These are phyloP conservation scores for Saccharomycopsis crataegensis DNA, from an alignment of 1,139 yeast species.

Conservation along the genomic window DNA sequence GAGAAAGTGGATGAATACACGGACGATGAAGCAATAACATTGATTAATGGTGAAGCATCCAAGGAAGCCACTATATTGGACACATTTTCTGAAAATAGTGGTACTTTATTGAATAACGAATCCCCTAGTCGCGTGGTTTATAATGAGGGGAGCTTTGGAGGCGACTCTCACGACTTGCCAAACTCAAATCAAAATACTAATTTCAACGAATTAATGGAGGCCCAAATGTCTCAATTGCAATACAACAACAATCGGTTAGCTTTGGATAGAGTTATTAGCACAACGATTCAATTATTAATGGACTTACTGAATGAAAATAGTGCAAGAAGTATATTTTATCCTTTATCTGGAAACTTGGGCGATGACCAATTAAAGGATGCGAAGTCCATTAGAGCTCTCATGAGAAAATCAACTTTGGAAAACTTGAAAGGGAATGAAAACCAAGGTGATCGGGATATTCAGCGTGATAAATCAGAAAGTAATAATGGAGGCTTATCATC, in stretches of 20 bases:
- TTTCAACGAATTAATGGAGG: constrained; percentile 19
- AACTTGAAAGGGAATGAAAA: background rate
- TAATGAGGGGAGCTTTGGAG: constrained; percentile 6
- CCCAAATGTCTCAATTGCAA: constrained; percentile 57
- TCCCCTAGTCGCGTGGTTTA: constrained; percentile 14
- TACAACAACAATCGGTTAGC: constrained; percentile 62
- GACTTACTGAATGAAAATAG: constrained; percentile 52
- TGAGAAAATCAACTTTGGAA: constrained; percentile 14
- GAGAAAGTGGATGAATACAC: background rate
- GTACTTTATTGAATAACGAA: constrained; percentile 6
- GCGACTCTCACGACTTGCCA: background rate
- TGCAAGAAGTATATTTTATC: constrained; percentile 60
- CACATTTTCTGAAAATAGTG: background rate
- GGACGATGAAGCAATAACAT: background rate
- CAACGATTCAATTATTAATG: constrained; percentile 44
- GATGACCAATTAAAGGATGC: constrained; percentile 22
- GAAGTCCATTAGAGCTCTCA: constrained; percentile 17
- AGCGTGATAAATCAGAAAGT: constrained; percentile 23
- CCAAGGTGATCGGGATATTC: constrained; percentile 22
- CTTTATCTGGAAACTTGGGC: constrained; percentile 33
- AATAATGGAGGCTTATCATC: background rate
- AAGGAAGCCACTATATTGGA: background rate
- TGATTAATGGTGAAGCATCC: background rate
- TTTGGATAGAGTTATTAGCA: constrained; percentile 54
- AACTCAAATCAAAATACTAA: background rate